Percentiles rank a stretch among this genome's conserved stretches.
Evolutionary conservation across 1,284 basidiomycete species (phyloP).

Genomic region (Irpex lacteus): DNA sequence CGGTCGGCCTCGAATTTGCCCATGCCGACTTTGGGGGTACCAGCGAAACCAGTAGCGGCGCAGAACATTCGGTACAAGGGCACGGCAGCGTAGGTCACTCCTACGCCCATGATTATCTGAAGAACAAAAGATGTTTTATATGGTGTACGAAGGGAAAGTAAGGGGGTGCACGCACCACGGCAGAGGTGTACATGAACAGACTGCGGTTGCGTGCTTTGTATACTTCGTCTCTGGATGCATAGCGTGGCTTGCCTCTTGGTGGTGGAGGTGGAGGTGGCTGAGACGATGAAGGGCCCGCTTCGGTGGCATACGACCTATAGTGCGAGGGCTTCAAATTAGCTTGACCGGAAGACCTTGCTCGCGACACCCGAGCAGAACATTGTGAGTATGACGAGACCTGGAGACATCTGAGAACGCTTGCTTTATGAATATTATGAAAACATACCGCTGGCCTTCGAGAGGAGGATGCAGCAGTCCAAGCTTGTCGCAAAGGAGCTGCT

Average conservation of each 20-base stretch:
- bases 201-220: constrained; percentile 62
- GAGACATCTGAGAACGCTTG: background rate
- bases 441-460: background rate
- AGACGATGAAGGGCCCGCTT: constrained; percentile 5
- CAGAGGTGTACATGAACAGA: constrained; percentile 77
- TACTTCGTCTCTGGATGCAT: constrained; percentile 29
- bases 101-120: constrained; percentile 79
- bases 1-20: constrained; percentile 80
- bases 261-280: constrained; percentile 15
- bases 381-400: background rate
- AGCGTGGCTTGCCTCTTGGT: constrained; percentile 15
- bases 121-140: constrained; percentile 1
- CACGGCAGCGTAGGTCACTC: constrained; percentile 93
- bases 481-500: background rate
- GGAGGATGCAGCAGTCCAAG: background rate
- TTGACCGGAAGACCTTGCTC: background rate
- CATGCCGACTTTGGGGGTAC: constrained; percentile 87
- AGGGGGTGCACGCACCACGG: constrained; percentile 52
- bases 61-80: constrained; percentile 98
- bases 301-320: constrained; percentile 8
- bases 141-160: background rate
- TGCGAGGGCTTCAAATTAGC: background rate
- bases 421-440: background rate
- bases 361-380: background rate
- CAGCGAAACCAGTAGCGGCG: constrained; percentile 94